Conservation (phyloP, 1,284 basidiomycete species). For the Earliella scabrosa region DNA sequence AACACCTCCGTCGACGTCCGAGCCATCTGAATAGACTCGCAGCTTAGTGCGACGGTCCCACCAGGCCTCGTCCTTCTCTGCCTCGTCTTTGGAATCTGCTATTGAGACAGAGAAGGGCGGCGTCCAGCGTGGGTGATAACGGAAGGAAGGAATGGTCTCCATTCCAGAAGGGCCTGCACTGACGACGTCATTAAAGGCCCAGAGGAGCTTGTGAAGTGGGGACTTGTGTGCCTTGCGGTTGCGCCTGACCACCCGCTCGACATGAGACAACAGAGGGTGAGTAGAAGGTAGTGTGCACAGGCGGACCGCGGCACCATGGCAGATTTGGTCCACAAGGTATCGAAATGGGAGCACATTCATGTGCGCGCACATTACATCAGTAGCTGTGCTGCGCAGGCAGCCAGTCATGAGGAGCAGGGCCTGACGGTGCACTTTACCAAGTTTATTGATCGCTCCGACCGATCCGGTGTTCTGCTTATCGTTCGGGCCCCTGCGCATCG, state of each 20-base stretch:
- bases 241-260: constrained; percentile 11
- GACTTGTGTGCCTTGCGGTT: constrained; percentile 22
- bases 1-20: constrained; percentile 10
- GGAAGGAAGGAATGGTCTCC: constrained; percentile 20
- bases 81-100: constrained; percentile 1
- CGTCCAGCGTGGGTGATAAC: constrained; percentile 10
- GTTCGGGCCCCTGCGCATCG: constrained; percentile 17
- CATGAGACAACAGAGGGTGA: constrained; percentile 36
- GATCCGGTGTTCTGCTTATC: constrained; percentile 18
- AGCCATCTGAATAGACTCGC: constrained; percentile 25
- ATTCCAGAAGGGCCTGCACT: too few species aligned
- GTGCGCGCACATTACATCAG: constrained; percentile 37
- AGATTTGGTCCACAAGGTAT: constrained; percentile 29
- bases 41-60: background rate
- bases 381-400: constrained; percentile 36
- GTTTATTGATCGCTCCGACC: background rate
- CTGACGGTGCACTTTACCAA: constrained; percentile 36
- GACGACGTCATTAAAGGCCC: background rate
- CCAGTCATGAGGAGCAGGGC: constrained; percentile 40
- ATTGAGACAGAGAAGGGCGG: background rate
- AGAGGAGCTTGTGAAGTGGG: constrained; percentile 27
- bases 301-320: constrained; percentile 32
- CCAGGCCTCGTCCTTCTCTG: background rate
- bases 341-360: constrained; percentile 37
- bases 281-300: constrained; percentile 35